Percentiles rank a stretch among this genome's conserved stretches.
Evolutionary conservation across 2,329 filamentous ascomycete species (phyloP).

Genomic region (Fusarium albidum): DNA sequence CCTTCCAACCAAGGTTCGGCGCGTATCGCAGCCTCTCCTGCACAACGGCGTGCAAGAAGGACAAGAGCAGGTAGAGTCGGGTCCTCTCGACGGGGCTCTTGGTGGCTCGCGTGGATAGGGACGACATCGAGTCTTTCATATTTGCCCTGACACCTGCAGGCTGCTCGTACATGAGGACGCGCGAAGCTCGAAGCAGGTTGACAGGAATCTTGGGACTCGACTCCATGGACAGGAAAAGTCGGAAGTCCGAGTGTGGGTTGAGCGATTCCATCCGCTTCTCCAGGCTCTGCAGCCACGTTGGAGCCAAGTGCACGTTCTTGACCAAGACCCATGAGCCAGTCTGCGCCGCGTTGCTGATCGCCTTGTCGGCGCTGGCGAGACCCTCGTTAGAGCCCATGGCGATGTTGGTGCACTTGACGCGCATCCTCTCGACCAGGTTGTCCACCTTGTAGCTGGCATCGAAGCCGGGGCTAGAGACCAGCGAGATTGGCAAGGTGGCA

Average conservation of each 20-base stretch:
- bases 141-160: constrained; percentile 96
- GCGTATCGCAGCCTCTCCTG: constrained; percentile 96
- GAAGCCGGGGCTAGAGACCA: constrained; percentile 95
- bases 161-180: constrained; percentile 97
- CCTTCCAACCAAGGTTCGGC: constrained; percentile 94
- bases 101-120: constrained; percentile 76
- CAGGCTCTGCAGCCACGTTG: constrained; percentile 94
- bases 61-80: constrained; percentile 87
- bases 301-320: constrained; percentile 98
- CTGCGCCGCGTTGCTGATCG: constrained; percentile 90
- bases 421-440: constrained; percentile 84
- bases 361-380: constrained; percentile 91
- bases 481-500: constrained; percentile 83
- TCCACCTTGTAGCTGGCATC: constrained; percentile 99
- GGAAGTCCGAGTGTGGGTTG: constrained; percentile 92
- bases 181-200: constrained; percentile 90
- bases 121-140: constrained; percentile 96
- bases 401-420: constrained; percentile 90
- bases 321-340: constrained; percentile 95
- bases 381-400: constrained; percentile 99
- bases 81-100: constrained; percentile 91
- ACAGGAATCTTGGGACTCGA: constrained; percentile 96
- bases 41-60: constrained; percentile 94
- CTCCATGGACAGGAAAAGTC: constrained; percentile 98
- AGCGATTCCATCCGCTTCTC: constrained; percentile 97